Evolutionary conservation across 192 early-diverging fungal species (phyloP).

Genomic region (Rhizoclosmatium globosum): DNA sequence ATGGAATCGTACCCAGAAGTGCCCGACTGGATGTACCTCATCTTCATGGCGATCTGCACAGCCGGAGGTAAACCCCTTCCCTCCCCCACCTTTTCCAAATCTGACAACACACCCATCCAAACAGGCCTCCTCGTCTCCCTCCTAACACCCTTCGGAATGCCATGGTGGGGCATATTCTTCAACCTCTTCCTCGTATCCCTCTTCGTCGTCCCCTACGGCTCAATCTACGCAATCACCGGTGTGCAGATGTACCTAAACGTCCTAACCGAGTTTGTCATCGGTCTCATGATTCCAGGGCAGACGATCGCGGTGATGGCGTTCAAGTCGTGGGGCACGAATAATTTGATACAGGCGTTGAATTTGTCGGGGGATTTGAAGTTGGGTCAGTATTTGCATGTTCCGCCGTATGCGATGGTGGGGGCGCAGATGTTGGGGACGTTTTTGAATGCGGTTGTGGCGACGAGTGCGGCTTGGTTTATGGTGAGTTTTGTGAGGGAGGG

Average conservation of each 20-base stretch:
- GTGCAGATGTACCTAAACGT: slow-evolving; percentile 63
- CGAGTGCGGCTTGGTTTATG: not conserved
- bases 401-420: slow-evolving; percentile 66
- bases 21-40: slow-evolving; percentile 34
- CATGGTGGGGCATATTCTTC: slow-evolving; percentile 45
- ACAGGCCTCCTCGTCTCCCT: not conserved
- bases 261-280: slow-evolving; percentile 67
- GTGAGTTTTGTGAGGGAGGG: too few relatives aligned
- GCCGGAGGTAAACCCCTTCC: too few relatives aligned
- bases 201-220: slow-evolving; percentile 70
- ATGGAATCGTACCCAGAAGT: slow-evolving; percentile 45
- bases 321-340: slow-evolving; percentile 85
- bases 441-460: slow-evolving; percentile 57
- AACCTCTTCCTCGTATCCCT: slow-evolving; percentile 1
- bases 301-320: slow-evolving; percentile 77
- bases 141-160: slow-evolving; percentile 24
- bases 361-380: slow-evolving; percentile 77
- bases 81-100: too few relatives aligned
- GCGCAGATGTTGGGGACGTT: slow-evolving; percentile 62
- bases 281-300: slow-evolving; percentile 67
- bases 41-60: slow-evolving; percentile 34
- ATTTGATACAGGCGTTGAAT: slow-evolving; percentile 76
- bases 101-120: too few relatives aligned
- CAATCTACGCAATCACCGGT: slow-evolving; percentile 59
- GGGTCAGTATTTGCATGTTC: slow-evolving; percentile 75